These are phyloP conservation scores for Trichomonas tenax DNA, from an alignment of 208 protist species.

Conservation along the genomic window DNA sequence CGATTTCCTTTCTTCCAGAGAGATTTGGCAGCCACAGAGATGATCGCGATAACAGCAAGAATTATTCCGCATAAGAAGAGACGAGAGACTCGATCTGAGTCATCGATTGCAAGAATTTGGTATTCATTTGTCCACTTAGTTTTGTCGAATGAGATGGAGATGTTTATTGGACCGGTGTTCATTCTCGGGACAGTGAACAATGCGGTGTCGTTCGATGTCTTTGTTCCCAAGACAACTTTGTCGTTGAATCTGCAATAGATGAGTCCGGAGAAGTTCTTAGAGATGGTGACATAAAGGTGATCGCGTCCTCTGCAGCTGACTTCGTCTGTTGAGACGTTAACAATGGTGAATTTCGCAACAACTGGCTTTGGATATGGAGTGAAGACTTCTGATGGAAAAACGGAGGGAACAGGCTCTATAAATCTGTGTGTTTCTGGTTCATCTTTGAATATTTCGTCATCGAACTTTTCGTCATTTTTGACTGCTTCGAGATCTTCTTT, in stretches of 20 bases:
- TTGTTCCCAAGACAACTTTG: background rate
- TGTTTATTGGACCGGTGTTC: background rate
- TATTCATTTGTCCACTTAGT: background rate
- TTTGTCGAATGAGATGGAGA: background rate
- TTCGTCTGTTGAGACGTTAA: background rate
- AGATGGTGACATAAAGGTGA: background rate
- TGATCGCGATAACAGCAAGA: background rate
- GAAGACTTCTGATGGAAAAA: background rate
- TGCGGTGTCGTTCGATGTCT: background rate
- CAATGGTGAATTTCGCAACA: background rate
- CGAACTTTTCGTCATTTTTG: background rate
- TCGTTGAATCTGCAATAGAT: background rate
- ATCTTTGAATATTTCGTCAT: background rate
- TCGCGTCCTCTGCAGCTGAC: background rate
- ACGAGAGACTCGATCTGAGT: background rate
- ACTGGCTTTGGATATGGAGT: background rate
- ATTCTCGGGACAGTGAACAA: background rate
- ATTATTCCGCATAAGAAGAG: background rate
- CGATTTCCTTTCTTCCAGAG: background rate
- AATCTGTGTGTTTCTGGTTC: background rate
- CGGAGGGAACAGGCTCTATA: background rate
- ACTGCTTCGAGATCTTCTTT: background rate
- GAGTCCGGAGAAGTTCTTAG: background rate
- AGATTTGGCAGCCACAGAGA: background rate
- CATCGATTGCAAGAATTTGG: background rate